Conservation (phyloP, 2,329 filamentous ascomycete species). For the Xylaria sp. region DNA sequence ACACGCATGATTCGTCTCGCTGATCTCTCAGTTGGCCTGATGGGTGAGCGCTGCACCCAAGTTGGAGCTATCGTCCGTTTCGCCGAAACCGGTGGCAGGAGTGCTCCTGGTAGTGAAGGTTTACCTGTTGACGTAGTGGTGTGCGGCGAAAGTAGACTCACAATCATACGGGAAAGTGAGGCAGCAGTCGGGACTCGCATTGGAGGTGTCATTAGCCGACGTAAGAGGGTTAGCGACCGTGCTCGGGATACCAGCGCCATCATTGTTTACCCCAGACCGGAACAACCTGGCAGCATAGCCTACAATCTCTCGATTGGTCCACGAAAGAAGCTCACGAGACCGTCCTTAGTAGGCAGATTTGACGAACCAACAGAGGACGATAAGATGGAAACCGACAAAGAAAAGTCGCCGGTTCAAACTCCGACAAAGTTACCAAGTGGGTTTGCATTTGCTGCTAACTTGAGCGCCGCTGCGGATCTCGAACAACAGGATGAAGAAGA, state of each 20-base stretch:
- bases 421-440: slow-evolving; percentile 51
- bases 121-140: slow-evolving; percentile 66
- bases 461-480: slow-evolving; percentile 65
- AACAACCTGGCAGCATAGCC: slow-evolving; percentile 55
- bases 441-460: slow-evolving; percentile 63
- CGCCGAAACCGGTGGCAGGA: slow-evolving; percentile 43
- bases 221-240: slow-evolving; percentile 51
- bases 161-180: slow-evolving; percentile 65
- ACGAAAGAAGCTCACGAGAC: slow-evolving; percentile 43
- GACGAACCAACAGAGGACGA: slow-evolving; percentile 43
- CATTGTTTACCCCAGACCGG: slow-evolving; percentile 63
- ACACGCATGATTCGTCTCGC: slow-evolving; percentile 66
- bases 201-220: slow-evolving; percentile 52
- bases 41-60: slow-evolving; percentile 67
- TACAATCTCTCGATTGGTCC: slow-evolving; percentile 60
- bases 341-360: slow-evolving; percentile 21
- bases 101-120: slow-evolving; percentile 48
- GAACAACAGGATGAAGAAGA: slow-evolving; percentile 56
- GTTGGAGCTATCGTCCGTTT: slow-evolving; percentile 59
- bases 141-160: slow-evolving; percentile 65
- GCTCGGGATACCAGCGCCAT: slow-evolving; percentile 61
- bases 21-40: slow-evolving; percentile 63
- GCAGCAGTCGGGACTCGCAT: slow-evolving; percentile 59
- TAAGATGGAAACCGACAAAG: slow-evolving; percentile 43
- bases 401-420: slow-evolving; percentile 40